These are phyloP conservation scores for Lactifluus hygrophoroides DNA, from an alignment of 768 basidiomycete species.

Conservation along the genomic window DNA sequence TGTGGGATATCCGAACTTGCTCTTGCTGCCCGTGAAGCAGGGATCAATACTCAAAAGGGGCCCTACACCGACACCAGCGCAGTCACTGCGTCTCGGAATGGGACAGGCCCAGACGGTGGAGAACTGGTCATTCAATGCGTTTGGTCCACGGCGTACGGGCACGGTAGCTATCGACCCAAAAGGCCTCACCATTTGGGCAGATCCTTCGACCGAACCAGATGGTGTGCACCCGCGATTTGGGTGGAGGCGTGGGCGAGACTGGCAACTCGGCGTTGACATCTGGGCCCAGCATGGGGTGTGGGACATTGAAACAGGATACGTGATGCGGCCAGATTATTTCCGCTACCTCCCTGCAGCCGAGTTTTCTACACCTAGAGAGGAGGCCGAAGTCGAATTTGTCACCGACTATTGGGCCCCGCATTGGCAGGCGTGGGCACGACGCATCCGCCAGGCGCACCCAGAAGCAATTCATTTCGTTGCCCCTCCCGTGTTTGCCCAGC, in stretches of 20 bases:
- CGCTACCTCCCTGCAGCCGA: constrained; percentile 31
- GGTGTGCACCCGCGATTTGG: constrained; percentile 68
- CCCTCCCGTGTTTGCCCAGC: constrained; percentile 80
- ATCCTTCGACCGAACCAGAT: constrained; percentile 39
- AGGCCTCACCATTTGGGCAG: constrained; percentile 71
- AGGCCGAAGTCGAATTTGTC: constrained; percentile 52
- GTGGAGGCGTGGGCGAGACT: constrained; percentile 65
- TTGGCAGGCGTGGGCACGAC: constrained; percentile 43
- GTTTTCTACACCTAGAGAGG: constrained; percentile 25
- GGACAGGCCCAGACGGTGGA: constrained; percentile 77
- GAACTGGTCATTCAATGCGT: constrained; percentile 67
- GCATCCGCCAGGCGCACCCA: constrained; percentile 63
- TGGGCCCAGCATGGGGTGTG: constrained; percentile 91
- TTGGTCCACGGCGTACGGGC: constrained; percentile 71
- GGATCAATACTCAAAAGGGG: constrained; percentile 78
- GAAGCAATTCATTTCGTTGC: constrained; percentile 86
- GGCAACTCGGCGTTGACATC: constrained; percentile 70
- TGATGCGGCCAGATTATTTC: constrained; percentile 76
- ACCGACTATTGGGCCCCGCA: constrained; percentile 76
- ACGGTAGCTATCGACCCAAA: constrained; percentile 78
- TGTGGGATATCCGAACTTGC: constrained; percentile 61
- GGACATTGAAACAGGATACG: constrained; percentile 61
- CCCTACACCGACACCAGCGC: constrained; percentile 74
- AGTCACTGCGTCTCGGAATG: constrained; percentile 82
- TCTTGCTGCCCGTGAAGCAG: constrained; percentile 53